phyloP scores from a whole-genome alignment of 1,139 yeast species.

The Debaryomyces subglobosus region DNA sequence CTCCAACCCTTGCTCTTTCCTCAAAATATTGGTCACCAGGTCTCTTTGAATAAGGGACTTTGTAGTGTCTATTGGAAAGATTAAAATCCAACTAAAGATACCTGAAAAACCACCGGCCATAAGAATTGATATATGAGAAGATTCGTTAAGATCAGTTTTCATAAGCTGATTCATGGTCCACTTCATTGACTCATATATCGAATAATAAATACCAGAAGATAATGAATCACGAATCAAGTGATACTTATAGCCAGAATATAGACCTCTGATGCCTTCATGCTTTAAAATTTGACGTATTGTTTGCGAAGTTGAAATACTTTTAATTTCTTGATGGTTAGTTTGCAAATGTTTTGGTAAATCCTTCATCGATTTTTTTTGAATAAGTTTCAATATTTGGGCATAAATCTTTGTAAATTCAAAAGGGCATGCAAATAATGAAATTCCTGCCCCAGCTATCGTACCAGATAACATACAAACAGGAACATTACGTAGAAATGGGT shows the following conservation, averaged over 20 bases:
- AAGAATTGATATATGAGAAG: slow-evolving; percentile 41
- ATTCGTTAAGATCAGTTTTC: slow-evolving; percentile 29
- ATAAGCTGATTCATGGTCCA: slow-evolving; percentile 42
- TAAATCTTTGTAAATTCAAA: slow-evolving; percentile 84
- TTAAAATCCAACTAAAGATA: slow-evolving; percentile 67
- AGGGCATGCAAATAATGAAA: slow-evolving; percentile 76
- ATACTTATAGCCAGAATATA: slow-evolving; percentile 73
- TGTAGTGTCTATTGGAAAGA: slow-evolving; percentile 81
- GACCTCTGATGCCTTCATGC: slow-evolving; percentile 61
- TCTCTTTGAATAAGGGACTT: slow-evolving; percentile 78
- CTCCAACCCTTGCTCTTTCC: slow-evolving; percentile 48
- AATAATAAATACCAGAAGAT: slow-evolving; percentile 74
- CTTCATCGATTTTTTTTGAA: slow-evolving; percentile 29
- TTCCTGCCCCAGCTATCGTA: slow-evolving; percentile 63
- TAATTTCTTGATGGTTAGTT: slow-evolving; percentile 15
- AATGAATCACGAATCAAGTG: slow-evolving; percentile 70
- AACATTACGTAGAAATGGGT: slow-evolving; percentile 54
- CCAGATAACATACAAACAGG: slow-evolving; percentile 74
- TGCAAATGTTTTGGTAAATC: slow-evolving; percentile 18
- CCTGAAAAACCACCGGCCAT: slow-evolving; percentile 85
- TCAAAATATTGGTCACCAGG: slow-evolving; percentile 64
- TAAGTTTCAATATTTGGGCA: slow-evolving; percentile 66
- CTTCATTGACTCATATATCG: slow-evolving; percentile 74
- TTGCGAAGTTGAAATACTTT: slow-evolving; percentile 27
- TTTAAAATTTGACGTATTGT: slow-evolving; percentile 56